Percentiles rank a stretch among this genome's conserved stretches.
phyloP scores from a whole-genome alignment of 257 asterid species.

The Solanum sitiens region DNA sequence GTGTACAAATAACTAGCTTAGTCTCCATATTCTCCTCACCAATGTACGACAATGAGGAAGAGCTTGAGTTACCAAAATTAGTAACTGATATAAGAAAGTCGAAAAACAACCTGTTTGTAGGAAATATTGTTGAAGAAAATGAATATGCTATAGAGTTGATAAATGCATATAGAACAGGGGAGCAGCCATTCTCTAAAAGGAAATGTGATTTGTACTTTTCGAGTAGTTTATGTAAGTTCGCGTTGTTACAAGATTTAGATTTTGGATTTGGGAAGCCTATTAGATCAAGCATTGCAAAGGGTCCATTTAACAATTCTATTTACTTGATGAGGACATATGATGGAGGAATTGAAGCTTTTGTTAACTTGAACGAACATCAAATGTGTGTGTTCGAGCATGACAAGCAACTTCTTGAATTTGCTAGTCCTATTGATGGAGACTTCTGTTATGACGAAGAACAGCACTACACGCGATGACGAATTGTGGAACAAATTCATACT shows the following conservation, averaged over 20 bases:
- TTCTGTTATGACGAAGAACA: background rate
- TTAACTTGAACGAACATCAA: no score
- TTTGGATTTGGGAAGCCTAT: slow-evolving; percentile 1
- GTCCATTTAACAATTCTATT: background rate
- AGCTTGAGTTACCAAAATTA: no score
- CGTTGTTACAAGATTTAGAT: background rate
- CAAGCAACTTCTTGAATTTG: no score
- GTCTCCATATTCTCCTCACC: no score
- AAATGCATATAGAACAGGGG: background rate
- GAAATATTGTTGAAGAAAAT: background rate
- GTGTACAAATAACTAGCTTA: background rate
- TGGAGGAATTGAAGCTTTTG: background rate
- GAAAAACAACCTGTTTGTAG: background rate
- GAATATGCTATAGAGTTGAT: background rate
- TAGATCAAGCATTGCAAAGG: background rate
- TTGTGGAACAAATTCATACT: no score
- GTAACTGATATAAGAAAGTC: background rate
- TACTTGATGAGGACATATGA: background rate
- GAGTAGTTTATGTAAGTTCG: background rate
- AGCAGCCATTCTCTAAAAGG: background rate
- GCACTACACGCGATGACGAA: no score
- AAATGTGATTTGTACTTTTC: background rate
- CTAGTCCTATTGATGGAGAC: background rate
- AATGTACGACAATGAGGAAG: no score
- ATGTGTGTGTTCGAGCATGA: no score